A percentile compares a stretch with the other conserved stretches of the same genome.
phyloP scores from a whole-genome alignment of 192 early-diverging fungal species.

The Backusella psychrophila region DNA sequence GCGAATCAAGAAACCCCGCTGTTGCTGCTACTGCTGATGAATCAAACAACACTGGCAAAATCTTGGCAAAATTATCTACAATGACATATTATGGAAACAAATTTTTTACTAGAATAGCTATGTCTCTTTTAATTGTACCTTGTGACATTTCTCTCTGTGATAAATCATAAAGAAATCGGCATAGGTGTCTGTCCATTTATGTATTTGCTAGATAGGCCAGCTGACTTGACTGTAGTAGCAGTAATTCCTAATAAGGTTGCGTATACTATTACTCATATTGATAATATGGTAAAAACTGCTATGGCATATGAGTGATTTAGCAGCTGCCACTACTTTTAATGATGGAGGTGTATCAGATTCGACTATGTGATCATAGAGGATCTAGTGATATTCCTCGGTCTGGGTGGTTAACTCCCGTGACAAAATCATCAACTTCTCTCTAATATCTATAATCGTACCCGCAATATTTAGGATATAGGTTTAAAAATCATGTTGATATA shows the following conservation, averaged over 20 bases:
- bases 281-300: constrained; percentile 19
- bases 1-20: background rate
- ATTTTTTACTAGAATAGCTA: constrained; percentile 12
- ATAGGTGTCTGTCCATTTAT: constrained; percentile 34
- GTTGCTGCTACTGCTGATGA: background rate
- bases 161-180: constrained; percentile 25
- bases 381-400: constrained; percentile 13
- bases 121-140: constrained; percentile 19
- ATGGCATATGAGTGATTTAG: constrained; percentile 25
- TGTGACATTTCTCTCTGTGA: constrained; percentile 25
- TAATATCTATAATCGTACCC: constrained; percentile 27
- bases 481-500: background rate
- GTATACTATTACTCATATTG: constrained; percentile 20
- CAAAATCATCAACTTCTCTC: constrained; percentile 24
- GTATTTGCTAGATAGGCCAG: constrained; percentile 27
- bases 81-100: constrained; percentile 23
- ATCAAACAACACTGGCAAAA: background rate
- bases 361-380: constrained; percentile 34
- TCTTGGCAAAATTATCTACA: constrained; percentile 20
- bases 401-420: constrained; percentile 26
- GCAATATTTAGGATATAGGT: constrained; percentile 18
- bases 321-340: constrained; percentile 21
- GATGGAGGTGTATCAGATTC: constrained; percentile 30
- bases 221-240: constrained; percentile 25
- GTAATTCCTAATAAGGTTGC: constrained; percentile 20